A percentile compares a stretch with the other conserved stretches of the same genome.
Conservation (phyloP, 768 basidiomycete species). For the Termitomyces sp. region DNA sequence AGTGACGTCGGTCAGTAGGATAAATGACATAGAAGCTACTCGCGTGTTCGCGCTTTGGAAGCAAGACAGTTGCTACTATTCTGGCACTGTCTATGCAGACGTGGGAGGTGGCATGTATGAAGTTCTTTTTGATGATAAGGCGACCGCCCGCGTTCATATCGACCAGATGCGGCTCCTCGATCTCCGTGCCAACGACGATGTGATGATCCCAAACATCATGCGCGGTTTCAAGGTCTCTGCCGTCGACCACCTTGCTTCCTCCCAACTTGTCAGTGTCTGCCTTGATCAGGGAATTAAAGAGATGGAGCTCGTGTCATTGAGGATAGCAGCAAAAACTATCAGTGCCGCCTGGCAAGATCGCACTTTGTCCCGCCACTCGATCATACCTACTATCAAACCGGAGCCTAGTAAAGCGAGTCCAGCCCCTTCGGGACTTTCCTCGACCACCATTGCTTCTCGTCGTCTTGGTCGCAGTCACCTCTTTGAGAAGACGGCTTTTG, state of each 20-base stretch:
- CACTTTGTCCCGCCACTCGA: conserved; percentile 29
- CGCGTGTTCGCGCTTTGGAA: conserved; percentile 72
- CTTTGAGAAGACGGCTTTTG: conserved; percentile 48
- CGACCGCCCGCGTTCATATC: conserved; percentile 38
- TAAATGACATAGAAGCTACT: conserved; percentile 28
- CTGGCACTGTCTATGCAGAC: conserved; percentile 46
- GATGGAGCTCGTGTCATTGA: conserved; percentile 33
- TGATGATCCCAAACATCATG: conserved; percentile 30
- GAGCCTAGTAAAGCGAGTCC: conserved; percentile 28
- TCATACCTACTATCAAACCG: conserved; percentile 38
- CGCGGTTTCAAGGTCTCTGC: conserved; percentile 29
- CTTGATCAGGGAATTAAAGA: conserved; percentile 32
- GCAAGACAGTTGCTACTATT: conserved; percentile 52
- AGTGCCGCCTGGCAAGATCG: conserved; percentile 51
- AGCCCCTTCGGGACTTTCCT: conserved; percentile 45
- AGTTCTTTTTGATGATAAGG: conserved; percentile 66
- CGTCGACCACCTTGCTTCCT: conserved; percentile 24
- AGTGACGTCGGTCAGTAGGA: conserved; percentile 20
- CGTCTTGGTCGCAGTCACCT: conserved; percentile 28
- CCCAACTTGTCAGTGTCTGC: conserved; percentile 29
- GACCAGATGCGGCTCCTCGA: conserved; percentile 49
- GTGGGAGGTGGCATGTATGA: conserved; percentile 28
- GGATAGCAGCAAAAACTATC: conserved; percentile 48
- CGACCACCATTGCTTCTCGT: conserved; percentile 28
- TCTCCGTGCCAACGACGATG: conserved; percentile 51